A percentile compares a stretch with the other conserved stretches of the same genome.
These are phyloP conservation scores for Spinellus fusiger DNA, from an alignment of 192 early-diverging fungal genomes.

Conservation along the genomic window DNA sequence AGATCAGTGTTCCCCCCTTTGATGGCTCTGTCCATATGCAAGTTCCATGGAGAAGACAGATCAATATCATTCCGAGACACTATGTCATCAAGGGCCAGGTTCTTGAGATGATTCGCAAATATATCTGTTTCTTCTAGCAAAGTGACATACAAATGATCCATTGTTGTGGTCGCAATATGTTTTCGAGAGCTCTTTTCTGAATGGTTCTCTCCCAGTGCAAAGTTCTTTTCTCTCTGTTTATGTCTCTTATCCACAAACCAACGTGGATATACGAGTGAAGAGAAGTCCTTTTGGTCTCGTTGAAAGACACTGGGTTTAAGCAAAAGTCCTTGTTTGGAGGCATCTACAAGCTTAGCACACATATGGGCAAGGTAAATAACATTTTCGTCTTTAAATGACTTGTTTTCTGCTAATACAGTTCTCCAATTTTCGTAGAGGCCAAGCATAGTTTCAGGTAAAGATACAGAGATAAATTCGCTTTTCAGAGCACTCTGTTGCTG, in stretches of 20 bases:
- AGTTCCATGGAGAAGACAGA: neutral
- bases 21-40: neutral
- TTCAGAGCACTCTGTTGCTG: neutral
- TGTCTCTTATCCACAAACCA: slow-evolving; percentile 26
- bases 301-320: neutral
- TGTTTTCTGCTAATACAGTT: slow-evolving; percentile 18
- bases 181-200: neutral
- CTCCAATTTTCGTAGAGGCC: slow-evolving; percentile 22
- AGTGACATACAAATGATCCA: slow-evolving; percentile 13
- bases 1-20: neutral
- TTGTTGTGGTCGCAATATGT: slow-evolving; percentile 1
- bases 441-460: neutral
- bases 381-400: slow-evolving; percentile 13
- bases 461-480: slow-evolving; percentile 2
- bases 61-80: neutral
- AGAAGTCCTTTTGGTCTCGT: slow-evolving; percentile 1
- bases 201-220: neutral
- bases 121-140: slow-evolving; percentile 5
- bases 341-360: slow-evolving; percentile 28
- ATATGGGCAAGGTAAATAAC: slow-evolving; percentile 29
- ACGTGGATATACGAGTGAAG: slow-evolving; percentile 1
- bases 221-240: neutral
- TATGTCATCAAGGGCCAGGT: neutral
- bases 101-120: neutral
- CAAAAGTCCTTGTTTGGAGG: slow-evolving; percentile 26